A percentile compares a stretch with the other conserved stretches of the same genome.
Conservation (phyloP, 306 rosid genomes). For the Malus fusca region DNA sequence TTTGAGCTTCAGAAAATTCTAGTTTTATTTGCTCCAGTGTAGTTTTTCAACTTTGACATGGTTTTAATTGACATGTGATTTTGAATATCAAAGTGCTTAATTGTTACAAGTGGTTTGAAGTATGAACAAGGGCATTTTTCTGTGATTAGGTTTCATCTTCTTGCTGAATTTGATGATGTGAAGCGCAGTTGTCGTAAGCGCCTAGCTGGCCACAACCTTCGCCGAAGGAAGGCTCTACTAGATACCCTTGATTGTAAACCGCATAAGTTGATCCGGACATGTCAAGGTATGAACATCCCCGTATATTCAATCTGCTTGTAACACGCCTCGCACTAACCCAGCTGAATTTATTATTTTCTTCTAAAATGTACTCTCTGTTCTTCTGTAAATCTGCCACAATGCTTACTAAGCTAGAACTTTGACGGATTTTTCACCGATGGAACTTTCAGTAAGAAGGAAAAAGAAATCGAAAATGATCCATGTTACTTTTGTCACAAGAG, state of each 20-base stretch:
- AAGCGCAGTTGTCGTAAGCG: conserved; percentile 91
- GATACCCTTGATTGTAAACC: conserved; percentile 45
- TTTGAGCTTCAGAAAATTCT: background rate
- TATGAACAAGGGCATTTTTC: conserved; percentile 7
- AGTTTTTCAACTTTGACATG: background rate
- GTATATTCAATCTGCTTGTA: background rate
- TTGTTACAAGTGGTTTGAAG: conserved; percentile 7
- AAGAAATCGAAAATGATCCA: background rate
- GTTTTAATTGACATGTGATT: background rate
- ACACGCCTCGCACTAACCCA: background rate
- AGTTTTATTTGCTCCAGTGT: background rate
- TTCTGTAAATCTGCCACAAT: background rate
- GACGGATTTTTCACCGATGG: background rate
- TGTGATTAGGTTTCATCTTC: conserved; percentile 62
- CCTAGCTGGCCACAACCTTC: conserved; percentile 80
- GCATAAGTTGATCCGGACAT: conserved; percentile 43
- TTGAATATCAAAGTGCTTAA: background rate
- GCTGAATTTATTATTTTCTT: background rate
- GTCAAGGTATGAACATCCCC: conserved; percentile 39
- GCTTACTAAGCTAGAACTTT: background rate
- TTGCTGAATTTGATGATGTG: conserved; percentile 64
- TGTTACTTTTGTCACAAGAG: background rate
- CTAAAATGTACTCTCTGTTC: background rate
- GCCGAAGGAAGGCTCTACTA: conserved; percentile 66
- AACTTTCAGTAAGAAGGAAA: background rate